A percentile compares a stretch with the other conserved stretches of the same genome.
These are phyloP conservation scores for Ceratopteris richardii DNA, from an alignment of 75 land plant genomes.

Conservation along the genomic window DNA sequence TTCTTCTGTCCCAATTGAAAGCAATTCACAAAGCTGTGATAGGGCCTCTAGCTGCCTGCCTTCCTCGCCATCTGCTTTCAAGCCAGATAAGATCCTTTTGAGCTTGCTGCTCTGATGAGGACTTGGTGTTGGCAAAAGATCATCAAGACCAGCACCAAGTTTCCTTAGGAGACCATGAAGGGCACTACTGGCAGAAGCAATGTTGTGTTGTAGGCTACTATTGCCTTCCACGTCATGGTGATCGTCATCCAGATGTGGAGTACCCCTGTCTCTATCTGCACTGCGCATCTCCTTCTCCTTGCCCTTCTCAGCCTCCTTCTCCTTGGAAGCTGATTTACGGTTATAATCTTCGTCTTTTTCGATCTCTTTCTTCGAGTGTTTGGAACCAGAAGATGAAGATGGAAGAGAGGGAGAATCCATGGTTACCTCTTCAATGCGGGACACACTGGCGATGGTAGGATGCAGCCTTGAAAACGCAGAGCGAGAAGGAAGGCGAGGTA, in stretches of 20 bases:
- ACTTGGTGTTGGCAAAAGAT: slow-evolving; percentile 63
- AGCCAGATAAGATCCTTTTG: slow-evolving; percentile 87
- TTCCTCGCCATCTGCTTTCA: slow-evolving; percentile 85
- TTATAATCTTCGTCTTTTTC: slow-evolving; percentile 17
- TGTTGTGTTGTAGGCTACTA: slow-evolving; percentile 76
- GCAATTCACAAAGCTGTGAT: slow-evolving; percentile 90
- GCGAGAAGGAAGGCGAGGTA: slow-evolving; percentile 15
- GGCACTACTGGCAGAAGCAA: slow-evolving; percentile 95
- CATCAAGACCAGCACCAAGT: slow-evolving; percentile 93
- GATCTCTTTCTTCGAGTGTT: slow-evolving; percentile 11
- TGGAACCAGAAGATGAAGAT: slow-evolving; percentile 39
- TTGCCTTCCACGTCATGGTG: slow-evolving; percentile 59
- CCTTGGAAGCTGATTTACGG: slow-evolving; percentile 27
- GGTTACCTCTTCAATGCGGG: slow-evolving; percentile 8
- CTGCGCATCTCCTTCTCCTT: slow-evolving; percentile 24
- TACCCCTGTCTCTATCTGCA: slow-evolving; percentile 29
- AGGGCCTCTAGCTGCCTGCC: slow-evolving; percentile 88
- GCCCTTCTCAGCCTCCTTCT: slow-evolving; percentile 42
- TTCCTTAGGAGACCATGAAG: slow-evolving; percentile 88
- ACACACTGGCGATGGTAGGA: background rate
- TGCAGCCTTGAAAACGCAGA: slow-evolving; percentile 10
- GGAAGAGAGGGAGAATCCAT: slow-evolving; percentile 49
- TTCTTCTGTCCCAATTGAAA: slow-evolving; percentile 94
- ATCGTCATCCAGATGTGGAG: slow-evolving; percentile 45
- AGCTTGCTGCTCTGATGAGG: slow-evolving; percentile 65